Conservation (phyloP, 2,329 filamentous ascomycete genomes). For the Hirsutella rhossiliensis region DNA sequence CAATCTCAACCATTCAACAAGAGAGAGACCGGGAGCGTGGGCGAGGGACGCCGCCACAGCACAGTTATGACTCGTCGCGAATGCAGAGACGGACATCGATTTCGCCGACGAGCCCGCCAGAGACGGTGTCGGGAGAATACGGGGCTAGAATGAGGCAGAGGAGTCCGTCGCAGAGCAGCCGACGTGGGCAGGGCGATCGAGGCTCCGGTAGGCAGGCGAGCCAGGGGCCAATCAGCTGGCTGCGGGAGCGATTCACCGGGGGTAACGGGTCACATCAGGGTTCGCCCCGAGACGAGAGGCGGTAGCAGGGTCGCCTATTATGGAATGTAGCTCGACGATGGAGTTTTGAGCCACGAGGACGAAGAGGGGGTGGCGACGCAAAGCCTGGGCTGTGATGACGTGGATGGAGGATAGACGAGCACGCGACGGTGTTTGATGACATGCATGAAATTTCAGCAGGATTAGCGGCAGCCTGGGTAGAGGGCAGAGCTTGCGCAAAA, state of each 20-base stretch:
- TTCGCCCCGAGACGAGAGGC: slow-evolving; percentile 16
- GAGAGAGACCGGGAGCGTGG: slow-evolving; percentile 13
- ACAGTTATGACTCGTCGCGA: slow-evolving; percentile 20
- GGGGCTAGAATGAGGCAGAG: slow-evolving; percentile 23
- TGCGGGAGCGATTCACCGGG: slow-evolving; percentile 27
- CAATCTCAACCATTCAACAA: slow-evolving; percentile 14
- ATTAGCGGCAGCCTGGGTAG: no score
- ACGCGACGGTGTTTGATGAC: no score
- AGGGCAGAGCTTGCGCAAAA: no score
- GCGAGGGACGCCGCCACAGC: slow-evolving; percentile 12
- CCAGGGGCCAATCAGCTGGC: slow-evolving; percentile 28
- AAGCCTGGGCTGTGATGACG: no score
- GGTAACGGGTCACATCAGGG: slow-evolving; percentile 14
- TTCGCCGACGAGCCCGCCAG: slow-evolving; percentile 24
- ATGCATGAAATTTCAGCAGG: no score
- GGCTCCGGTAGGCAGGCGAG: slow-evolving; percentile 19
- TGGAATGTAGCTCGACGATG: no score
- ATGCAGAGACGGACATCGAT: slow-evolving; percentile 24
- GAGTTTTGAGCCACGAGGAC: no score
- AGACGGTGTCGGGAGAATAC: slow-evolving; percentile 14
- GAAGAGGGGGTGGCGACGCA: no score
- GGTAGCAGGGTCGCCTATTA: slow-evolving; percentile 9
- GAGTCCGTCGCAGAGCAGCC: slow-evolving; percentile 25
- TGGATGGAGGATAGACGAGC: no score
- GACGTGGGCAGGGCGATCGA: slow-evolving; percentile 14